Evolutionary conservation across 129 eudicot genomes (phyloP).

Genomic region (Ambrosia artemisiifolia): DNA sequence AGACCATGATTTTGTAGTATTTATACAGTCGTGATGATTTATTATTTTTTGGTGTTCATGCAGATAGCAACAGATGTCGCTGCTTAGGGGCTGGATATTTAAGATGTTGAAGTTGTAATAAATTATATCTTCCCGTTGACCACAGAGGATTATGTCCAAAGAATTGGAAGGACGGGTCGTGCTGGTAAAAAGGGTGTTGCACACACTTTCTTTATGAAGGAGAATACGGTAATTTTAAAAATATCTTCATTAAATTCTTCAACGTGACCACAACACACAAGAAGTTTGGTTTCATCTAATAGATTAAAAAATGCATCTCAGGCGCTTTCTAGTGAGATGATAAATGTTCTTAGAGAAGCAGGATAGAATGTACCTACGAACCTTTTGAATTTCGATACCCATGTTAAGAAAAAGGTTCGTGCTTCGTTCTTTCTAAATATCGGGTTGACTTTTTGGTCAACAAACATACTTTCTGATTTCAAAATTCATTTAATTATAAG

Average conservation of each 20-base stretch:
- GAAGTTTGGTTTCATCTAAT: neutral
- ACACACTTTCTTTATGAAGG: slow-evolving; percentile 89
- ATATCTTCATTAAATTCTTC: neutral
- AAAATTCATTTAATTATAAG: neutral
- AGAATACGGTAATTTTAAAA: slow-evolving; percentile 61
- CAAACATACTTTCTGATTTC: neutral
- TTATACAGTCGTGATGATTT: neutral
- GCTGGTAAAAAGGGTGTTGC: slow-evolving; percentile 99
- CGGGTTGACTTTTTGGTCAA: slow-evolving; percentile 8
- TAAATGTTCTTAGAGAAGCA: slow-evolving; percentile 97
- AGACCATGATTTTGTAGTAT: neutral
- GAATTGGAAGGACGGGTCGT: slow-evolving; percentile 95
- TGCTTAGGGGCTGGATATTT: slow-evolving; percentile 95
- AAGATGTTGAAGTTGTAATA: slow-evolving; percentile 93
- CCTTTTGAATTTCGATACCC: slow-evolving; percentile 87
- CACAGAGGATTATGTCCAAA: slow-evolving; percentile 94
- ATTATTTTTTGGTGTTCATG: slow-evolving; percentile 12
- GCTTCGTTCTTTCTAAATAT: neutral
- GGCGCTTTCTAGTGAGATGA: slow-evolving; percentile 96
- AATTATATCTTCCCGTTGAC: slow-evolving; percentile 95
- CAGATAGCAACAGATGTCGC: slow-evolving; percentile 99
- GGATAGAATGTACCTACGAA: slow-evolving; percentile 79
- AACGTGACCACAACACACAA: neutral
- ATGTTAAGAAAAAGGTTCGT: slow-evolving; percentile 93
- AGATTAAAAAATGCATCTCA: slow-evolving; percentile 8